Base-by-base conservation (phyloP, 78 protist species). In the Dictyostelium brefeldianum region DNA sequence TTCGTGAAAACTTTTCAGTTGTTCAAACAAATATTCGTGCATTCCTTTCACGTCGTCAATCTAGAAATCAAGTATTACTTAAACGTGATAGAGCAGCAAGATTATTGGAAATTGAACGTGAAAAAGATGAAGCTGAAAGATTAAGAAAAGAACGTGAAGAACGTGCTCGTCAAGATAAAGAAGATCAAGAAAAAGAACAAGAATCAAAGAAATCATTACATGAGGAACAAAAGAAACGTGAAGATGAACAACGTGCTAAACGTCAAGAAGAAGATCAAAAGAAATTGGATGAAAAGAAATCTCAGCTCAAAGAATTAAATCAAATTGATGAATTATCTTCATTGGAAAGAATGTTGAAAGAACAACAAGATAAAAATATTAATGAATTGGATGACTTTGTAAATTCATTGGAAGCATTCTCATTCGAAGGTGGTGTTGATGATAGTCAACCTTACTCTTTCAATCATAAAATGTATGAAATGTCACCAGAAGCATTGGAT, bases 391-490 rank as follows among this genome's bases (percentile, higher is more conserved):
- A 87, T 22, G 79, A 77, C 22, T 14, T 87, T 9, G 83, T 87
- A 25, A 54, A 47, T 15, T 64, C 84, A 29, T 59, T 87, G 50
- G 93, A 87, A 12, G 74, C 27, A 6, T 87, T 87, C 81, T 64
- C 84, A 11, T 87, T 87, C 31, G 93, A 87, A 77, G 93, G 93
- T 65, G 93, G 93, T 65, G 93, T 87, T 17, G 91, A 64, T 41
- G 93, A 87, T 69, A 41, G 71, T 20, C 74, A 48, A n/a, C 90
- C 89, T 48, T 83, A 81, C 62, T 48, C 89, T 41, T 90, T 47
- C 81, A 90, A 81, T 51, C 27, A 64, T n/a, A 90, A 90, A 70
- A 81, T 90, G 91, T 81, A 81, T 36, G 95, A 90, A 57, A 90
- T 90, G 89, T 47, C 69, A 8, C n/a, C 17, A 25, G 93, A 87